Base-by-base conservation (phyloP, 2,329 filamentous ascomycete species). In the Botrytis squamosa region DNA sequence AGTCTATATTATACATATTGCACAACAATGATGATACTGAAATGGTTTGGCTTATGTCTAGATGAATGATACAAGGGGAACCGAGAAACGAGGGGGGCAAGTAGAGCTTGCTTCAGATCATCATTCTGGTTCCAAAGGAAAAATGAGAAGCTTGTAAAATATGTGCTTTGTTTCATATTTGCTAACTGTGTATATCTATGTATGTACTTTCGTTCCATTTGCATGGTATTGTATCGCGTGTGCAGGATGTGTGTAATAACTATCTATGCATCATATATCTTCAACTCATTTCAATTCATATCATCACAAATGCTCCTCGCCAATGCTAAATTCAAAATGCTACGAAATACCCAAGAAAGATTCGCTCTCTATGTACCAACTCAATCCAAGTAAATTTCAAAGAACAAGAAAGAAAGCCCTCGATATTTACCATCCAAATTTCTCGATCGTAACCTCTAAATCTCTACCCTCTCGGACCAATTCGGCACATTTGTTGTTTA, bases 371-470 rank as follows among this genome's bases (percentile, higher is more conserved):
- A 12, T 38, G 38, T 36, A 12, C 33, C 18, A 52, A 18, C 22
- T 10, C 12, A 59, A 57, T 1, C 8, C 64, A 25, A n/a, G 49
- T 14, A 42, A n/a, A 22, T 4, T 7, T n/a, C 14, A 29, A 57
- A 4, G 12, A 12, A n/a, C 9, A 5, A 29, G 16, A 57, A 16
- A 29, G 12, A 29, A 57, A 57, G 16, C 14, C n/a, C 52, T 62
- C 59, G 1, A n/a, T 25, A 33, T 44, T 49, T 71, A 92, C 90
- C 90, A 92, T 1, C 89, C 89, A 84, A 91, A 91, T 78, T 92
- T 92, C 86, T 92, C 90, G 40, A 91, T 86, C 42, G 85, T 83
- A 67, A 91, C 83, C 71, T 84, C 80, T 5, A 91, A 82, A 77
- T 87, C 79, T 66, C 80, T 80, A 0, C 89, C 89, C 12, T 82